Evolutionary conservation across 2,329 filamentous ascomycete genomes (phyloP).

Genomic region (Aureobasidium sp.): DNA sequence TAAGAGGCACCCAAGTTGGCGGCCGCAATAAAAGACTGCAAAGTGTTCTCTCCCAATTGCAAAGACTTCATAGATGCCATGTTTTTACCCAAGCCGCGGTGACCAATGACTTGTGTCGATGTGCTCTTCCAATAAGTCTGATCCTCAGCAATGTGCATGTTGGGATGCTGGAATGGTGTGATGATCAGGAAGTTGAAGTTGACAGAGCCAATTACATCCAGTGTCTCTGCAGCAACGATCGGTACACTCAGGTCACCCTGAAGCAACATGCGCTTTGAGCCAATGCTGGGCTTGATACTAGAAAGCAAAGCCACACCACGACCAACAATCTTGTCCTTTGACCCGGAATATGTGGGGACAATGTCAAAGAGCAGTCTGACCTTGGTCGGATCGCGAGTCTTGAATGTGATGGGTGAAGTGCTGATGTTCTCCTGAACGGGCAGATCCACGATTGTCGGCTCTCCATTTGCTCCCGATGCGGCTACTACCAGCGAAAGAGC

Average conservation of each 20-base stretch:
- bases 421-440: conserved; percentile 89
- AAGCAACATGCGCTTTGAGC: conserved; percentile 78
- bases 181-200: conserved; percentile 97
- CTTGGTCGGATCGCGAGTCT: conserved; percentile 63
- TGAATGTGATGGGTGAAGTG: conserved; percentile 89
- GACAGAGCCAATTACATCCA: conserved; percentile 88
- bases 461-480: conserved; percentile 73
- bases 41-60: conserved; percentile 91
- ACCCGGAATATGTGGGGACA: conserved; percentile 85
- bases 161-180: conserved; percentile 86
- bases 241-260: conserved; percentile 90
- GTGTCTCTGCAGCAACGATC: conserved; percentile 68
- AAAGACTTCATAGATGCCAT: conserved; percentile 72
- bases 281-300: conserved; percentile 72
- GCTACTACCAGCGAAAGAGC: conserved; percentile 86
- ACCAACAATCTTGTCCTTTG: conserved; percentile 71
- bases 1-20: conserved; percentile 78
- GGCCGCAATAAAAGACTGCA: conserved; percentile 91
- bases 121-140: conserved; percentile 96
- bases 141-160: conserved; percentile 81
- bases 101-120: conserved; percentile 73
- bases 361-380: conserved; percentile 92
- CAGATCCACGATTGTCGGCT: conserved; percentile 81
- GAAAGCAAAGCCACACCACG: conserved; percentile 82
- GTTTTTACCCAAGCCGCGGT: conserved; percentile 82